Evolutionary conservation across 2,329 filamentous ascomycete genomes (phyloP), one percentile per base, ranked within the genome.

Genomic region (Hawksworthiomyces lignivorus): DNA sequence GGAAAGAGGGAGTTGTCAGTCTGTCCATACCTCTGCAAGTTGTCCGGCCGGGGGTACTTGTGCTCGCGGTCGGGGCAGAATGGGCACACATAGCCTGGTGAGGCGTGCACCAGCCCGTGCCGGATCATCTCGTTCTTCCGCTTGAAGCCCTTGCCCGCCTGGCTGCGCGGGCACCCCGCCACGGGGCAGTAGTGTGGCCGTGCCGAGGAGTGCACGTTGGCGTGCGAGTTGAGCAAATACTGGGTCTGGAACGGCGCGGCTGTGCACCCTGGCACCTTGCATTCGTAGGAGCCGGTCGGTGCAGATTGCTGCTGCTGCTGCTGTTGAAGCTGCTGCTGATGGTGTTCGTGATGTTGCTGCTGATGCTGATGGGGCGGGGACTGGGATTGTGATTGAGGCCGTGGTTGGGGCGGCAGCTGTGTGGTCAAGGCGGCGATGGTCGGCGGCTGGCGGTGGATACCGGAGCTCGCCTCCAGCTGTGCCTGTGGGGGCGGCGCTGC

Each of bases 31-130:
- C 90, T 80, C 68, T 96, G 90, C 43, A 98, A 67, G 68, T 97
- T 97, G 61, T 98, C 92, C 26, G 92, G 92, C 52, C 92, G 74
- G 5, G 92, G 92, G 60, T 97, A 97, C 58, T 84, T 89, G 61
- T 96, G 90, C 59, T 96, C 88, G 51, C 88, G 75, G 55, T 95
- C 88, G 1, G 87, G 85, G 60, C 92, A 98, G 58, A 96, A 97
- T 0, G 92, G 92, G 60, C 92, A 98, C 22, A 95, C 81, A 56
- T 97, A 98, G 46, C 90, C 90, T 1, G 92, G 92, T 7, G 87
- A 94, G 50, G 88, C 83, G 56, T 98, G 92, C 4, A 97, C 92
- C 4, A 97, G 73, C 1, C 90, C 89, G 56, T 84, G 80, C 21
- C 80, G 64, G 35, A 83, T 83, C 80, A 84, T 82, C 57, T 84